Percentiles rank a stretch among this genome's conserved stretches.
Conservation (phyloP, 2,329 filamentous ascomycete genomes). For the Cordyceps tenuipes region DNA sequence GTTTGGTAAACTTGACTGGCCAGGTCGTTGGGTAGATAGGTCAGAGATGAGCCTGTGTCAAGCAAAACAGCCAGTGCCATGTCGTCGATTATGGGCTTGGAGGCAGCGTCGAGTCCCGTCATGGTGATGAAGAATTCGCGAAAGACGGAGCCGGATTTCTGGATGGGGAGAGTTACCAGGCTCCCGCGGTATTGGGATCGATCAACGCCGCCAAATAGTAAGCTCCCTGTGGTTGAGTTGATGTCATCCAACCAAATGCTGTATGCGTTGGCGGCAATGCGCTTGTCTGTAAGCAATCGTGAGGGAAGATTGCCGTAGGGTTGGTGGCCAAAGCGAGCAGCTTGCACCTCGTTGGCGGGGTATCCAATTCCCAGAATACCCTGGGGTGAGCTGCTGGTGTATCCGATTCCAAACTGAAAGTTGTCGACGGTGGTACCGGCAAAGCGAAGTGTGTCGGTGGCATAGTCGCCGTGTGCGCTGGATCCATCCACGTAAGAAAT, state of each 20-base stretch:
- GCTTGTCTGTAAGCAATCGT: conserved; percentile 50
- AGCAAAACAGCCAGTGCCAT: conserved; percentile 56
- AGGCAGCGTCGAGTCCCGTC: conserved; percentile 45
- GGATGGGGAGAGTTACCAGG: conserved; percentile 60
- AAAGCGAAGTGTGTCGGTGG: conserved; percentile 60
- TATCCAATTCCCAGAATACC: conserved; percentile 87
- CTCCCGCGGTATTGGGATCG: conserved; percentile 53
- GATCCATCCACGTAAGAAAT: conserved; percentile 83
- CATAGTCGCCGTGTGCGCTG: conserved; percentile 70
- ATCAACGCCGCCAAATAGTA: conserved; percentile 71
- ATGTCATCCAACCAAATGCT: conserved; percentile 71
- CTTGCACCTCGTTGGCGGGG: conserved; percentile 65
- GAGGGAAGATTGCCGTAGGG: conserved; percentile 63
- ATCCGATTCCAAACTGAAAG: conserved; percentile 68
- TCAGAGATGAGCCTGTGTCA: conserved; percentile 61
- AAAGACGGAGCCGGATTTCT: conserved; percentile 42
- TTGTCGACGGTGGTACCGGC: conserved; percentile 42
- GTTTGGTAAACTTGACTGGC: conserved; percentile 46
- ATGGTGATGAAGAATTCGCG: conserved; percentile 62
- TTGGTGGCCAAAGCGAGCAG: conserved; percentile 43
- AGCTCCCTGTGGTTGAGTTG: conserved; percentile 53
- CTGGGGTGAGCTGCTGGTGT: conserved; percentile 50
- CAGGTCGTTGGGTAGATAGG: conserved; percentile 54
- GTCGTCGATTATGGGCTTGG: conserved; percentile 33
- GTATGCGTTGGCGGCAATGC: conserved; percentile 60